Evolutionary conservation across 2,329 filamentous ascomycete species (phyloP).

Genomic region (Calonectria leucothoes): DNA sequence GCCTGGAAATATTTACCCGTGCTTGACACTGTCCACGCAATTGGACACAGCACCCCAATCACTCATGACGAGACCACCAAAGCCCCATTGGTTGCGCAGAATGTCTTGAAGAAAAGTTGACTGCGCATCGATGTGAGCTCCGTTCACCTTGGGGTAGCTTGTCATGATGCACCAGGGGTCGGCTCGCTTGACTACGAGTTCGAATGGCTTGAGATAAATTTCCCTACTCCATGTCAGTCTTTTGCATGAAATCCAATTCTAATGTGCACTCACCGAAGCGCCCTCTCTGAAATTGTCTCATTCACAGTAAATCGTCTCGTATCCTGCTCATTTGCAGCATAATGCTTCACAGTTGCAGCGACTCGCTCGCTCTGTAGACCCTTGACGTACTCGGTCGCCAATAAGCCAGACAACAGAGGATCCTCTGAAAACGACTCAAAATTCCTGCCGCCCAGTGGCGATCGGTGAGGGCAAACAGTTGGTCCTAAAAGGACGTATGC

Average conservation of each 20-base stretch:
- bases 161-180: slow-evolving; percentile 69
- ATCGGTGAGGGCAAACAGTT: slow-evolving; percentile 70
- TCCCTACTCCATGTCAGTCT: slow-evolving; percentile 48
- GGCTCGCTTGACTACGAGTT: slow-evolving; percentile 67
- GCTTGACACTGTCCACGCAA: neutral
- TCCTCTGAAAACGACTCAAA: slow-evolving; percentile 74
- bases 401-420: slow-evolving; percentile 42
- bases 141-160: slow-evolving; percentile 62
- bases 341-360: slow-evolving; percentile 49
- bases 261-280: slow-evolving; percentile 54
- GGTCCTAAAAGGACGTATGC: slow-evolving; percentile 69
- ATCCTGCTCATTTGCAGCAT: slow-evolving; percentile 61
- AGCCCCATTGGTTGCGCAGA: slow-evolving; percentile 23
- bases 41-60: slow-evolving; percentile 24
- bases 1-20: neutral
- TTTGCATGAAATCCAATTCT: neutral
- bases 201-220: slow-evolving; percentile 73
- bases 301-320: slow-evolving; percentile 44
- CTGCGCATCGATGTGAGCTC: slow-evolving; percentile 26
- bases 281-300: slow-evolving; percentile 63
- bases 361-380: slow-evolving; percentile 48
- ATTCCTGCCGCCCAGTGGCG: slow-evolving; percentile 52
- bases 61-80: slow-evolving; percentile 27
- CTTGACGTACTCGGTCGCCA: slow-evolving; percentile 43
- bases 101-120: slow-evolving; percentile 15